Conservation (phyloP, 371 early-diverging fungal species). For the Rhizopus arrhizus region DNA sequence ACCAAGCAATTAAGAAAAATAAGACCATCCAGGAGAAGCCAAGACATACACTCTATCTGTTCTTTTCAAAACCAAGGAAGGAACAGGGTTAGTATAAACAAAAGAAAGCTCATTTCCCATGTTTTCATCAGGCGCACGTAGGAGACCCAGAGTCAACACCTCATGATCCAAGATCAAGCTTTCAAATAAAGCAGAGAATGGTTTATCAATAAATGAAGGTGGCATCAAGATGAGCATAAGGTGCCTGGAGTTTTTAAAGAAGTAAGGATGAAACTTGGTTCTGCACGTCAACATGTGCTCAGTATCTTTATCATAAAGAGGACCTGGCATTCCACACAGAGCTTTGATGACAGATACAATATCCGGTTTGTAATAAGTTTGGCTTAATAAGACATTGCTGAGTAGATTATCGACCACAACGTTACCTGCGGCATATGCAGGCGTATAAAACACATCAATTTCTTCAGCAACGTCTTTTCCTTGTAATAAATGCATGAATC, state of each 20-base stretch:
- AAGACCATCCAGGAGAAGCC: conserved; percentile 36
- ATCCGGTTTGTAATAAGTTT: conserved; percentile 52
- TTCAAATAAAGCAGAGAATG: conserved; percentile 44
- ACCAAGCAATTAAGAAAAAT: conserved; percentile 5
- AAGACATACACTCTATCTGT: conserved; percentile 34
- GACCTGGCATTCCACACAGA: conserved; percentile 53
- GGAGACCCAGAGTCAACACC: conserved; percentile 45
- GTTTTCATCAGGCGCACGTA: conserved; percentile 48
- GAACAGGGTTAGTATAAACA: conserved; percentile 57
- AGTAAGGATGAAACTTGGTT: conserved; percentile 23
- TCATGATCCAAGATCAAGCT: conserved; percentile 39
- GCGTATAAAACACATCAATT: conserved; percentile 39
- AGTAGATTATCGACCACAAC: conserved; percentile 47
- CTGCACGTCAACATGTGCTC: conserved; percentile 15
- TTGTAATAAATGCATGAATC: conserved; percentile 47
- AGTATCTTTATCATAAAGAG: conserved; percentile 36
- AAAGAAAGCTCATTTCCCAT: conserved; percentile 52
- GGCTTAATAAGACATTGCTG: conserved; percentile 49
- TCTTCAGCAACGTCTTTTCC: conserved; percentile 38
- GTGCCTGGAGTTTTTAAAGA: conserved; percentile 31
- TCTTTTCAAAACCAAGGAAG: conserved; percentile 32
- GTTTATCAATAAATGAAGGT: conserved; percentile 34
- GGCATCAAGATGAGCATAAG: conserved; percentile 43
- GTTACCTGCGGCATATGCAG: conserved; percentile 54
- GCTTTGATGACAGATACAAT: conserved; percentile 55